phyloP scores from a whole-genome alignment of 2,329 filamentous ascomycete genomes.

The Penicillium sclerotigenum region DNA sequence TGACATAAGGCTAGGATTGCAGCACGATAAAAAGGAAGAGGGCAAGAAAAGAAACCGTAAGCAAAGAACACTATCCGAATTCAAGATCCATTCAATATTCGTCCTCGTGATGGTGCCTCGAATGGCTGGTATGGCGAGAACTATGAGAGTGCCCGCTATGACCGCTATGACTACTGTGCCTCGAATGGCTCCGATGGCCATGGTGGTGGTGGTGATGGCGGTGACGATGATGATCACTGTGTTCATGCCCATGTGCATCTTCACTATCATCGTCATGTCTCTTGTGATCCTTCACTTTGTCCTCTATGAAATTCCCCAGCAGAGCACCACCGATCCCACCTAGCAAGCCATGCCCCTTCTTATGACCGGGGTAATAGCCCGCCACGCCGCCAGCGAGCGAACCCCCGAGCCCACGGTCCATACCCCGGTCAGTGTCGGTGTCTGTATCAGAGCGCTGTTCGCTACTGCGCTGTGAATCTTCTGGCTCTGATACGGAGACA shows the following conservation, averaged over 20 bases:
- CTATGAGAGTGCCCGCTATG: background rate
- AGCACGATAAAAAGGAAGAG: background rate
- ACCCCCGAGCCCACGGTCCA: constrained; percentile 56
- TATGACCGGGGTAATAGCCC: constrained; percentile 56
- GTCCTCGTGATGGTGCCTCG: constrained; percentile 10
- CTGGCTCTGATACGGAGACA: constrained; percentile 16
- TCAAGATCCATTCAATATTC: constrained; percentile 3
- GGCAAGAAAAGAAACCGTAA: background rate
- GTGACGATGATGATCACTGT: constrained; percentile 10
- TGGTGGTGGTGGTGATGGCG: constrained; percentile 17
- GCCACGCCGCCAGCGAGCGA: constrained; percentile 56
- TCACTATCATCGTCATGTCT: constrained; percentile 20
- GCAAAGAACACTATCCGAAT: background rate
- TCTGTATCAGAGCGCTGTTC: constrained; percentile 12
- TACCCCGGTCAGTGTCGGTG: constrained; percentile 29
- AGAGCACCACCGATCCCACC: constrained; percentile 59
- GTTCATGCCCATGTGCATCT: constrained; percentile 11
- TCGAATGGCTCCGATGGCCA: constrained; percentile 19
- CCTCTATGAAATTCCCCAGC: constrained; percentile 53
- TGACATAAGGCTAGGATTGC: background rate
- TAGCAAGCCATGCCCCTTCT: constrained; percentile 55
- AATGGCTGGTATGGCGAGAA: constrained; percentile 15
- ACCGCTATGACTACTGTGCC: background rate
- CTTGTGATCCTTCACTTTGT: constrained; percentile 51
- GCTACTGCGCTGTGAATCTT: constrained; percentile 1